Base-by-base conservation (phyloP, 2,329 filamentous ascomycete species). In the Nectriaceae sp. region DNA sequence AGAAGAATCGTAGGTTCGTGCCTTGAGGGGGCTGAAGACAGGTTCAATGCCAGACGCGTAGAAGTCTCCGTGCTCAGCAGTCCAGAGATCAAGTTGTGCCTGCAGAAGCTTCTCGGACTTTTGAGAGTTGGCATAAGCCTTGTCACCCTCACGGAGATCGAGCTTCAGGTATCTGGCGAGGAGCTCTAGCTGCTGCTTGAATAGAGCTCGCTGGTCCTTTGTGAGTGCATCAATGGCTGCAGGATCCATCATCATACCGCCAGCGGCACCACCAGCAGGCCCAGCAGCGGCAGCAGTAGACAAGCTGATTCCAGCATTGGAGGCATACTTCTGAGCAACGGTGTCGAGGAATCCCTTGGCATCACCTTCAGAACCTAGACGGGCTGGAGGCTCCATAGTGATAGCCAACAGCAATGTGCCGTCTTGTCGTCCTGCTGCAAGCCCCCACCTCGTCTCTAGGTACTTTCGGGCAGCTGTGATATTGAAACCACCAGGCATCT, bases 401-500 rank as follows among this genome's bases (percentile, higher is more conserved):
- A 99, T 82, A 53, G 89, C 92, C 49, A 97, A 76, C 48, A 97
- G 77, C 52, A 99, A 77, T 41, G 89, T 89, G 61, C 92, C 91
- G 67, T 99, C 94, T 69, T 99, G 94, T 64, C 94, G 83, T 21
- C 94, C 94, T 20, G 87, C 68, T 4, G 80, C 90, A 49, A 99
- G 77, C 47, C 94, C 94, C 91, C 93, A 99, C 70, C 90, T 83
- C 15, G 89, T 90, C 75, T 97, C 93, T 38, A 99, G 76, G 67
- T 99, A 95, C 75, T 99, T 99, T 65, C 94, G 84, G 40, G 95
- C 90, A 11, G 90, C 82, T 65, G 93, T 97, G 70, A 97, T 97
- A 71, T 97, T 99, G 83, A 99, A 99, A 54, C 94, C 94, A 76
- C 93, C 94, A 40, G 94, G 94, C 94, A 99, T 99, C 76, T 99